A percentile compares a stretch with the other conserved stretches of the same genome.
Conservation (phyloP, 2,329 filamentous ascomycete species). For the Diplodia sapinea region DNA sequence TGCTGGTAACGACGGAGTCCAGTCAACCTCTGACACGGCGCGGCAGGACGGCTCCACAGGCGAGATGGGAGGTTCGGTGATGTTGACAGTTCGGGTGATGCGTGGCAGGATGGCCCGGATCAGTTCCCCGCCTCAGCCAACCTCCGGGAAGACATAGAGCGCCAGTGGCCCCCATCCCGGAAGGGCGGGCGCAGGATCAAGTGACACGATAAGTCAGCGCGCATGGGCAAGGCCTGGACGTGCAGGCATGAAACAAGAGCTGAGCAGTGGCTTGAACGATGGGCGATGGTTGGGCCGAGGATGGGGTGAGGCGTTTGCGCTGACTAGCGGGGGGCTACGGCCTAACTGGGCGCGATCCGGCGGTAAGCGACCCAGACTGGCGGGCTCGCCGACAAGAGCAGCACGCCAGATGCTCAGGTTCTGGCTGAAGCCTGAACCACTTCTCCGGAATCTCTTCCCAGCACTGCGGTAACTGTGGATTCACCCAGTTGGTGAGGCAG, state of each 20-base stretch:
- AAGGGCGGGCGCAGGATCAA: not conserved
- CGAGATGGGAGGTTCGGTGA: conserved; percentile 13
- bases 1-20: not conserved
- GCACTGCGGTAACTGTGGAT: conserved; percentile 23
- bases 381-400: conserved; percentile 16
- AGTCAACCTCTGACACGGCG: conserved; percentile 1
- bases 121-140: not conserved
- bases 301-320: not conserved
- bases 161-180: not conserved
- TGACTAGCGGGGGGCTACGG: not conserved
- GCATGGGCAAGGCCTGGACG: not conserved
- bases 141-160: not conserved
- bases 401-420: conserved; percentile 5
- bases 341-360: conserved; percentile 1
- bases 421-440: conserved; percentile 23
- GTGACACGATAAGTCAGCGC: not conserved
- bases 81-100: conserved; percentile 17
- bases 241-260: conserved; percentile 9
- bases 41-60: not conserved
- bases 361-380: conserved; percentile 13
- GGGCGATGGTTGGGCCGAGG: not conserved
- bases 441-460: conserved; percentile 29
- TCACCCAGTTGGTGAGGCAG: conserved; percentile 17
- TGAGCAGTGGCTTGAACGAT: not conserved
- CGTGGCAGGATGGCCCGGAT: conserved; percentile 9